These are phyloP conservation scores for Leptographium flavum DNA, from an alignment of 2,329 filamentous ascomycete genomes.

Conservation along the genomic window DNA sequence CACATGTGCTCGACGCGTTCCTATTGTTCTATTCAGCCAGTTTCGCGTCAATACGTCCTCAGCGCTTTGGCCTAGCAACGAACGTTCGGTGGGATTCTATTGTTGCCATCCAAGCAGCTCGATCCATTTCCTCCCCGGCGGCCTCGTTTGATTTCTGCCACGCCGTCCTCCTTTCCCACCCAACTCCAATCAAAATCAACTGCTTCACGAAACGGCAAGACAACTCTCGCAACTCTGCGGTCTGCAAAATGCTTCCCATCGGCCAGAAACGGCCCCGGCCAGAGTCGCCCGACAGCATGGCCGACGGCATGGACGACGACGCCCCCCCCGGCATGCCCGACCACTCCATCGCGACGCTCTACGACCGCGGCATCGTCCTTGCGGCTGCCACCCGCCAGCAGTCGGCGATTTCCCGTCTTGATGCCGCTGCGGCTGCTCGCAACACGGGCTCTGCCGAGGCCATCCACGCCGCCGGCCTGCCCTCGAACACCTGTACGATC, in stretches of 20 bases:
- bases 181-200: too few species aligned
- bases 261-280: too few species aligned
- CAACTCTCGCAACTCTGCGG: too few species aligned
- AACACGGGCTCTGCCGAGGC: neutral
- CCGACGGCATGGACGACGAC: too few species aligned
- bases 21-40: constrained; percentile 1
- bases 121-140: too few species aligned
- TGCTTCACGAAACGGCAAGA: too few species aligned
- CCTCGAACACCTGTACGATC: neutral
- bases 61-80: neutral
- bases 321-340: too few species aligned
- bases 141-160: too few species aligned
- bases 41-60: constrained; percentile 3
- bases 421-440: neutral
- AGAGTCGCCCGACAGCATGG: too few species aligned
- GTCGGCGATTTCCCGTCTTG: neutral
- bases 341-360: neutral
- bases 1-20: neutral
- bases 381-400: neutral
- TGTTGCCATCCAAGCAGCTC: too few species aligned
- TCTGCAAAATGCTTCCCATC: too few species aligned
- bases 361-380: constrained; percentile 1
- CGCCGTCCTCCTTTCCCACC: constrained; percentile 5
- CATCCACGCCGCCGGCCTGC: neutral
- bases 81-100: too few species aligned